Evolutionary conservation across 2,329 filamentous ascomycete genomes (phyloP).

Genomic region (Chalara sp.): DNA sequence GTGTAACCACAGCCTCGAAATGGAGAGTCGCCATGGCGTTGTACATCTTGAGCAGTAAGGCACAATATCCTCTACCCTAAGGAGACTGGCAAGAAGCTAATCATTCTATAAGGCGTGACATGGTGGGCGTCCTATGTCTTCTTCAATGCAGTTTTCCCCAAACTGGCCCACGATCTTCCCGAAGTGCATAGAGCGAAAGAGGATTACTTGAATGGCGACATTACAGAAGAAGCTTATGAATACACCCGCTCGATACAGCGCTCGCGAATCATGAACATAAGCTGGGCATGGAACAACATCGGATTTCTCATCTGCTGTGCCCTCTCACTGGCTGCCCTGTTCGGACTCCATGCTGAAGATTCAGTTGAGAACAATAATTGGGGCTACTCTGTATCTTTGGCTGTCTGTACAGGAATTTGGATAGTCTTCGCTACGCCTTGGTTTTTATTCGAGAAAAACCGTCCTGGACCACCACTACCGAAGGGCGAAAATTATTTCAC

Average conservation of each 20-base stretch:
- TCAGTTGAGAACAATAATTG: constrained; percentile 21
- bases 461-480: constrained; percentile 23
- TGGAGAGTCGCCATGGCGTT: constrained; percentile 25
- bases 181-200: constrained; percentile 19
- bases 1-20: constrained; percentile 18
- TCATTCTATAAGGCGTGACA: constrained; percentile 16
- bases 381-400: constrained; percentile 25
- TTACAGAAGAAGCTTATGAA: constrained; percentile 21
- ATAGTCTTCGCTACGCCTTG: constrained; percentile 25
- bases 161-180: constrained; percentile 24
- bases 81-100: not conserved
- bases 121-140: constrained; percentile 28
- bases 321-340: constrained; percentile 20
- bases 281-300: constrained; percentile 24
- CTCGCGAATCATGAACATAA: constrained; percentile 27
- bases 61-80: not conserved
- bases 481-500: constrained; percentile 22
- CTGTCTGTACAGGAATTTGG: constrained; percentile 25
- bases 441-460: constrained; percentile 27
- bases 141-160: constrained; percentile 27
- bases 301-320: constrained; percentile 23
- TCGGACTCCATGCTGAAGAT: constrained; percentile 20
- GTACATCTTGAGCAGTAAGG: constrained; percentile 25
- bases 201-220: constrained; percentile 14
- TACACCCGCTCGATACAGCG: constrained; percentile 21